Evolutionary conservation across 768 basidiomycete species (phyloP), one percentile per base, ranked within the genome.

Genomic region (Tricholoma bakamatsutake): DNA sequence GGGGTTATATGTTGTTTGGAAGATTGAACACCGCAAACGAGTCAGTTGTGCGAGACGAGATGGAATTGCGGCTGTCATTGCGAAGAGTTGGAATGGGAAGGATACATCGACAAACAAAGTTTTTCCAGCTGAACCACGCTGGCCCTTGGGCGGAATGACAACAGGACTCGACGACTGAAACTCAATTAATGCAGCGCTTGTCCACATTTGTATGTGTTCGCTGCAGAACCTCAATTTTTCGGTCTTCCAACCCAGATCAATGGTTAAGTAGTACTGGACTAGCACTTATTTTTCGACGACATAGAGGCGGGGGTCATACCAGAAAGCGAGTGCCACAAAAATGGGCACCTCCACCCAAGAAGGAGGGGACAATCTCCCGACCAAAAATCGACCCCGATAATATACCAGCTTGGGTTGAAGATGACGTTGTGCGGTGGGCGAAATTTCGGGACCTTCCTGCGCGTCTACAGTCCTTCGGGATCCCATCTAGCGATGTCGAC

Each of bases 1-100:
- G 0, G 95, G 95, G 71, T 98, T 98, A 73, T 89, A 93, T 3
- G 87, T 76, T 8, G 92, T 96, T 65, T 93, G 83, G 66, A 98
- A 96, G 52, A 98, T 81, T 40, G 76, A 66, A 66, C 83, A 86
- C 43, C 85, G 86, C 5, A 89, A 74, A 49, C 80, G 78, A 1
- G 70, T 79, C 59, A 93, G 75, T n/a, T 80, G 74, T 12, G 76
- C 72, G n/a, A 90, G 69, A 51, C 83, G 80, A 35, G 79, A 73
- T 18, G 78, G 75, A 4, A 71, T 61, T n/a, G 80, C 63, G 9
- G 67, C 65, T 34, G 76, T 67, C 69, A 74, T 75, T 7, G 54
- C 17, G 47, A 28, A 42, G 31, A 43, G 40, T 37, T 31, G 51
- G 18, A 56, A 34, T 39, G 18, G 4, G 33, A 50, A 42, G 11